A percentile compares a stretch with the other conserved stretches of the same genome.
These are phyloP conservation scores for Neonectria punicea DNA, from an alignment of 2,329 filamentous ascomycete genomes.

Conservation along the genomic window DNA sequence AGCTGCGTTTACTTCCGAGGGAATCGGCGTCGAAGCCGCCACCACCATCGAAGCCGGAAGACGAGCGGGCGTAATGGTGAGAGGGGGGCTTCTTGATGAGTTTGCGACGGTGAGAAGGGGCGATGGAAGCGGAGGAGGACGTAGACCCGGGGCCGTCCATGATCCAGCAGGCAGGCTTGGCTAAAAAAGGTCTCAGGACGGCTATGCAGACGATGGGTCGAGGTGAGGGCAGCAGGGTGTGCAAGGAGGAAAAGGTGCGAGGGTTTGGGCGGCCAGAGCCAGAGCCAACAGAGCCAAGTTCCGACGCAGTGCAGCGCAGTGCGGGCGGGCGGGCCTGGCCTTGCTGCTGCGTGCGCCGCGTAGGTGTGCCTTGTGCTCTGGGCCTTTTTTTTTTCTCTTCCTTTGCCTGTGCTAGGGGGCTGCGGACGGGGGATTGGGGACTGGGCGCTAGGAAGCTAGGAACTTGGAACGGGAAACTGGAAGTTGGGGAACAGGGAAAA, in stretches of 20 bases:
- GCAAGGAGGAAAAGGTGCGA: slow-evolving; percentile 37
- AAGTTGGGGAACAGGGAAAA: slow-evolving; percentile 19
- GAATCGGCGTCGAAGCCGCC: slow-evolving; percentile 63
- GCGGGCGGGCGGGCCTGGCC: slow-evolving; percentile 26
- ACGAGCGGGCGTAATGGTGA: slow-evolving; percentile 59
- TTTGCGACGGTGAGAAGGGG: slow-evolving; percentile 65
- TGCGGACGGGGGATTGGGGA: background rate
- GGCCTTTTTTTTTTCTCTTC: slow-evolving; percentile 14
- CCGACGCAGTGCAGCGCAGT: slow-evolving; percentile 32
- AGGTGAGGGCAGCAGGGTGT: slow-evolving; percentile 42
- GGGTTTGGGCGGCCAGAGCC: slow-evolving; percentile 32
- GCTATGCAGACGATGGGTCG: slow-evolving; percentile 41
- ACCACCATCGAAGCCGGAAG: slow-evolving; percentile 60
- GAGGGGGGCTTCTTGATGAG: slow-evolving; percentile 72
- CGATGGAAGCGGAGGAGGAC: slow-evolving; percentile 51
- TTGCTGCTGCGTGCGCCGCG: slow-evolving; percentile 21
- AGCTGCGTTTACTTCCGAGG: slow-evolving; percentile 71
- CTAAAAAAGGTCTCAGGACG: slow-evolving; percentile 44
- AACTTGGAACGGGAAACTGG: slow-evolving; percentile 21
- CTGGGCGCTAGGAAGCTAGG: slow-evolving; percentile 14
- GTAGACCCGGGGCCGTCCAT: slow-evolving; percentile 59
- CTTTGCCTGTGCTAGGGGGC: background rate
- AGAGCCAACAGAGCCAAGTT: slow-evolving; percentile 40
- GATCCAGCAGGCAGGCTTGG: slow-evolving; percentile 49
- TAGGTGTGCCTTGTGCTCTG: slow-evolving; percentile 7